Evolutionary conservation across 495 filamentous ascomycete species (phyloP), one percentile per base, ranked within the genome.

Genomic region (Sordaria brevicollis): DNA sequence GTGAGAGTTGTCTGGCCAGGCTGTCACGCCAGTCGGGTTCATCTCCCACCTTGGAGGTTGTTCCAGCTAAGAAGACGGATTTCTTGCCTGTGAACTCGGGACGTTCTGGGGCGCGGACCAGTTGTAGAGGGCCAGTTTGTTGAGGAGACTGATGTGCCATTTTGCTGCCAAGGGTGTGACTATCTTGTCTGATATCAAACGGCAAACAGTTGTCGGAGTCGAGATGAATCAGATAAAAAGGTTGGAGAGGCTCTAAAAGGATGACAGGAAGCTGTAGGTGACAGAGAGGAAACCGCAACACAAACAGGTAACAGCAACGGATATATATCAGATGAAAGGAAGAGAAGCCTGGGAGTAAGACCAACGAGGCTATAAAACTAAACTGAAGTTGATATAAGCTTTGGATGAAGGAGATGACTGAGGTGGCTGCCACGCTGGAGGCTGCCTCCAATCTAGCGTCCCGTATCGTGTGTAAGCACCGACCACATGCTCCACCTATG

Each of bases 31-130:
- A 86, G 72, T 82, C 79, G 0, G 74, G 57, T 1, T 76, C 74
- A 13, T 71, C 68, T 33, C 49, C 49, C 1, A 66, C 71, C 17
- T 39, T 67, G 25, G 72, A 76, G 1, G 81, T 83, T 10, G 79
- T 80, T 17, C 83, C 83, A 0, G 83, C 83, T 25, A 85, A 75
- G 66, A 85, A 85, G 36, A 83, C 35, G 25, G 80, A 77, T 17
- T 68, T 76, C 3, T 71, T 65, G 8, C 78, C 77, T 0, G 66
- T 65, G 66, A 74, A 65, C 1, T 43, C 4, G 19, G 79, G 77
- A n/a, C 73, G 74, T 7, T 74, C 68, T 1, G 81, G 81, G 9
- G 81, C 79, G 6, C 38, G 34, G 25, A 82, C 68, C 15, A 81
- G 68, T 9, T 35, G 43, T 34, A 21, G 17, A 11, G 17, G 19